A percentile compares a stretch with the other conserved stretches of the same genome.
Evolutionary conservation across 2,329 filamentous ascomycete genomes (phyloP).

Genomic region (Beauveria rudraprayagi): DNA sequence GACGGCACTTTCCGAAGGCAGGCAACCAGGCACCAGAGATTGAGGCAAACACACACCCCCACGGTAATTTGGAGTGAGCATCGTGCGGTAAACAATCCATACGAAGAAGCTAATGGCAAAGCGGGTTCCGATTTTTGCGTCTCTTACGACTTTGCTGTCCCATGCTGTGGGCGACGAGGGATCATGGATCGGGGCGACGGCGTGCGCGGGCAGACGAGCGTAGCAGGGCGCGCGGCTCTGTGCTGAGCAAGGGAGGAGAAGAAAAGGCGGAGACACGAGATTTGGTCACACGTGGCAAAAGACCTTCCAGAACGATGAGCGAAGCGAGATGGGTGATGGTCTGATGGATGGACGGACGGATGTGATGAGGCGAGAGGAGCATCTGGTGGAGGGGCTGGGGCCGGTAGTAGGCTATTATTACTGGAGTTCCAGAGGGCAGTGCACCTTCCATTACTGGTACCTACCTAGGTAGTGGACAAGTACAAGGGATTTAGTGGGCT

Average conservation of each 20-base stretch:
- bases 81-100: too few relatives aligned
- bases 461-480: too few relatives aligned
- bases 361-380: not conserved
- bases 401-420: too few relatives aligned
- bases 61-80: not conserved
- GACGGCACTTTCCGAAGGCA: not conserved
- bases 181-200: not conserved
- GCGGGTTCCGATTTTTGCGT: not conserved
- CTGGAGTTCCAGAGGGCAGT: too few relatives aligned
- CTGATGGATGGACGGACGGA: not conserved
- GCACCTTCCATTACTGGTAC: too few relatives aligned
- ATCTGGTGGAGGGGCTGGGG: not conserved
- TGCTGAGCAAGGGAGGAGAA: not conserved
- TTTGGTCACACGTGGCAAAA: constrained; percentile 3
- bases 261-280: not conserved
- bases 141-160: too few relatives aligned
- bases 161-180: not conserved
- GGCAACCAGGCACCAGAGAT: not conserved
- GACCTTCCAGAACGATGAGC: constrained; percentile 4
- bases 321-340: not conserved
- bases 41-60: not conserved
- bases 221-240: too few relatives aligned
- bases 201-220: not conserved
- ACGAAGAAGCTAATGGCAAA: not conserved
- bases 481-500: too few relatives aligned